A percentile compares a stretch with the other conserved stretches of the same genome.
Conservation (phyloP, 345 rosid genomes). For the Murraya koenigii region DNA sequence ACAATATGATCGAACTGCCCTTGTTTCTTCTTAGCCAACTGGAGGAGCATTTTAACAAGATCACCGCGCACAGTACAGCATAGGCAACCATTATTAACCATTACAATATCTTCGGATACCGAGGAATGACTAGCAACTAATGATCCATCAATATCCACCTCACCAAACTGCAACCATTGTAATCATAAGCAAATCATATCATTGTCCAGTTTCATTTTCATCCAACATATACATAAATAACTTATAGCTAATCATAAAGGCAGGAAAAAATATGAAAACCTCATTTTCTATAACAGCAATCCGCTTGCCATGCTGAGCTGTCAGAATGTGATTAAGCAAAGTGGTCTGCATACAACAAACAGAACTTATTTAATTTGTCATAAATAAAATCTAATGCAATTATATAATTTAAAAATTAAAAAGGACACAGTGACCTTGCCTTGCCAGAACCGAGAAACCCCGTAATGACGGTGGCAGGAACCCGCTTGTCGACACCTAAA, state of each 20-base stretch:
- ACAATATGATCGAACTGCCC: slow-evolving; percentile 74
- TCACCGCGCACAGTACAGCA: slow-evolving; percentile 81
- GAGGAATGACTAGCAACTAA: slow-evolving; percentile 75
- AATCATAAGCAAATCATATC: background rate
- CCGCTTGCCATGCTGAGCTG: slow-evolving; percentile 67
- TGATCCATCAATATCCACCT: slow-evolving; percentile 69
- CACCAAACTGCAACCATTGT: slow-evolving; percentile 50
- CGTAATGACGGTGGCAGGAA: slow-evolving; percentile 67
- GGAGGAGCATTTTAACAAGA: slow-evolving; percentile 74
- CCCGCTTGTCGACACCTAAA: slow-evolving; percentile 32
- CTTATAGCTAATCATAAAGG: no score
- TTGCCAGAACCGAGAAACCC: slow-evolving; percentile 84
- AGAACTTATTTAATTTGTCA: no score
- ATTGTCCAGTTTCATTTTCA: background rate
- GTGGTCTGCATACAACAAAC: slow-evolving; percentile 48
- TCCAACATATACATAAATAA: background rate
- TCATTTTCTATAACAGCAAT: slow-evolving; percentile 84
- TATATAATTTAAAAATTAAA: no score
- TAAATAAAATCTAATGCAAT: no score
- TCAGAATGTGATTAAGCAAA: slow-evolving; percentile 70
- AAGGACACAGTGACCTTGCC: slow-evolving; percentile 20
- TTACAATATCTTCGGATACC: slow-evolving; percentile 54
- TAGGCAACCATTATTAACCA: slow-evolving; percentile 71
- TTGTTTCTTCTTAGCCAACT: slow-evolving; percentile 53
- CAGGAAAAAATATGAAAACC: slow-evolving; percentile 25